Evolutionary conservation across 495 filamentous ascomycete genomes (phyloP).

Genomic region (Penicillium taxi): DNA sequence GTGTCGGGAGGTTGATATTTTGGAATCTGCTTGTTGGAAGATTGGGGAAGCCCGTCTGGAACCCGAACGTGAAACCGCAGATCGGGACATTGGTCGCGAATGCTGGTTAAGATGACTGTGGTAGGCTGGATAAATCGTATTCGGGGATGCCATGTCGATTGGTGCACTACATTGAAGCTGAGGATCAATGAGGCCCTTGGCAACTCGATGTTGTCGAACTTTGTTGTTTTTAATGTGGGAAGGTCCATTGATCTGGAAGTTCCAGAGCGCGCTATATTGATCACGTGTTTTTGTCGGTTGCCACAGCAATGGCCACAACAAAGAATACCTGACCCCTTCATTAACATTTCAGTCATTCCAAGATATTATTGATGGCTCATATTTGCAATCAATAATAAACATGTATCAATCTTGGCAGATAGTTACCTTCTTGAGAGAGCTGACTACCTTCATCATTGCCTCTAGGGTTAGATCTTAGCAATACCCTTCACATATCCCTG

Average conservation of each 20-base stretch:
- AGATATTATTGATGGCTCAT: not conserved
- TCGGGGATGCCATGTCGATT: conserved; percentile 33
- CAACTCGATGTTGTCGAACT: conserved; percentile 16
- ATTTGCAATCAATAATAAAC: too few species aligned
- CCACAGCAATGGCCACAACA: conserved; percentile 22
- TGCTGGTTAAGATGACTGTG: conserved; percentile 29
- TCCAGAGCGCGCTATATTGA: conserved; percentile 12
- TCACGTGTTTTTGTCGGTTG: conserved; percentile 15
- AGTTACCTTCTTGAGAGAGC: too few species aligned
- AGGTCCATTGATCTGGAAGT: conserved; percentile 14
- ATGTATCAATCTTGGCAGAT: too few species aligned
- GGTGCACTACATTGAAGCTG: conserved; percentile 27
- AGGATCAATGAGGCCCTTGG: conserved; percentile 20
- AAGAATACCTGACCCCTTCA: conserved; percentile 7
- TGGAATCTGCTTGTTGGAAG: conserved; percentile 19
- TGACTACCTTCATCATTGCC: too few species aligned
- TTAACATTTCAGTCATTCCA: not conserved
- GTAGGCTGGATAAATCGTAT: conserved; percentile 32
- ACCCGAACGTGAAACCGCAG: conserved; percentile 33
- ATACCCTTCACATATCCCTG: too few species aligned
- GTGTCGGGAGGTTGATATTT: conserved; percentile 18
- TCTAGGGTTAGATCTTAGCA: too few species aligned
- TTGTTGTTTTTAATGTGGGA: conserved; percentile 18
- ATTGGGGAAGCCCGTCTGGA: conserved; percentile 37
- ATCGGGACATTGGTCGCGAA: conserved; percentile 35